Evolutionary conservation across 495 filamentous ascomycete species (phyloP), one percentile per base, ranked within the genome.

Genomic region (Aspergillus wentii): DNA sequence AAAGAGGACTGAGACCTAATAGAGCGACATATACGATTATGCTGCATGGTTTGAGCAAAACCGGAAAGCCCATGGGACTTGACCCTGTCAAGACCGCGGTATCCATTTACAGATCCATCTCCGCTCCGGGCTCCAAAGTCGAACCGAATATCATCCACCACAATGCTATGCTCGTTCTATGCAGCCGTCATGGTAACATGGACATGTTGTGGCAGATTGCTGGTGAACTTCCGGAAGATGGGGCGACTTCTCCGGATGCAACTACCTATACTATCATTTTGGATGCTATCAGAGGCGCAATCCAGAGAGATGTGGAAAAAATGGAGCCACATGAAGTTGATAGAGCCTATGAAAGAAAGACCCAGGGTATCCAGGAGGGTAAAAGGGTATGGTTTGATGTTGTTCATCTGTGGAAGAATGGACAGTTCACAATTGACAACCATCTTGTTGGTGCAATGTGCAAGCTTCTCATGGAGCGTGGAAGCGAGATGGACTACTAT

Each of bases 91-190:
- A 64, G 11, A 75, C 79, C 34, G 85, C 87, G 0, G 44, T 84
- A 13, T 64, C 71, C 13, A 69, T 94, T 14, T 96, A 92, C 61
- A 69, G 80, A 41, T 81, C 78, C 29, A 83, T 95, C 67, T 62
- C 66, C 23, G 64, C 59, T 1, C 57, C 70, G 2, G 79, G 75
- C 26, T 75, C 74, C 0, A 59, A 58, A 2, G 61, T 91, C 33
- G 62, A 77, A 41, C 84, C 80, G 1, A 79, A 74, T 41, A 81
- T 83, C 8, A 82, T 86, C 32, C 92, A 97, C 52, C 78, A 82
- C 31, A 96, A 98, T 57, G 86, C 88, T 5, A 76, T 89, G 39
- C 68, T 98, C 10, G 79, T 82, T 29, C 83, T 88, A 3, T 96
- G 90, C 52, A 74, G 77, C 17, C 68, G 74, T 16, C 76, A 83